Base-by-base conservation (phyloP, 345 rosid species). In the Euphorbia pulcherrima region DNA sequence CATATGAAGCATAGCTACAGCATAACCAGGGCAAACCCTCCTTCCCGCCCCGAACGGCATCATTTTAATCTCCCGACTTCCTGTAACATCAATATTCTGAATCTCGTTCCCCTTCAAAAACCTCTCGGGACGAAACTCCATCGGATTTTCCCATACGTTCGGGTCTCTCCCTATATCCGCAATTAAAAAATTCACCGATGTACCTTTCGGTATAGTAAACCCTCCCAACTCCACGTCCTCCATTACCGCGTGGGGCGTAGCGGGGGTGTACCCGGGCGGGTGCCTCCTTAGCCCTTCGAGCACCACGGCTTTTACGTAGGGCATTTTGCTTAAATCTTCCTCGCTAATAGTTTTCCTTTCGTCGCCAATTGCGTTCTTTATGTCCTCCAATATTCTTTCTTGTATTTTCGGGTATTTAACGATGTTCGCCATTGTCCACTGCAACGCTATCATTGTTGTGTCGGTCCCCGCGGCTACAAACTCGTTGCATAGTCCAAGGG, bases 391-490 rank as follows among this genome's bases (percentile, higher is more conserved):
- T 13, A 63, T 63, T 26, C 17, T 44, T 5, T 28, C 35, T 26
- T 63, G 67, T 2, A 63, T 63, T 2, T 9, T 0, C 8, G 67
- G 67, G n/a, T 63, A 16, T 14, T 63, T 63, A 8, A 46, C 67
- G 2, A 63, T 11, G 30, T 63, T 63, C 0, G 67, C 67, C 67
- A 63, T 75, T 18, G 54, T 64, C 74, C 74, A 75, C 11, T 65
- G 64, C 4, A 70, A 30, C 2, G 79, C 40, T 12, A 61, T 46
- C 4, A 47, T 35, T 2, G 68, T 65, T 29, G 71, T 66, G 28
- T 71, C 68, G 0, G 72, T 61, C 10, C 79, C 75, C 1, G 52
- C 72, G 23, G 27, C 29, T 18, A 76, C 27, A 13, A 73, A 66
- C n/a, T 73, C 76, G 44, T 60, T 57, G 51, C 71, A 58, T 9